Evolutionary conservation across 2,329 filamentous ascomycete species (phyloP), one percentile per base, ranked within the genome.

Genomic region (Colletotrichum sp.): DNA sequence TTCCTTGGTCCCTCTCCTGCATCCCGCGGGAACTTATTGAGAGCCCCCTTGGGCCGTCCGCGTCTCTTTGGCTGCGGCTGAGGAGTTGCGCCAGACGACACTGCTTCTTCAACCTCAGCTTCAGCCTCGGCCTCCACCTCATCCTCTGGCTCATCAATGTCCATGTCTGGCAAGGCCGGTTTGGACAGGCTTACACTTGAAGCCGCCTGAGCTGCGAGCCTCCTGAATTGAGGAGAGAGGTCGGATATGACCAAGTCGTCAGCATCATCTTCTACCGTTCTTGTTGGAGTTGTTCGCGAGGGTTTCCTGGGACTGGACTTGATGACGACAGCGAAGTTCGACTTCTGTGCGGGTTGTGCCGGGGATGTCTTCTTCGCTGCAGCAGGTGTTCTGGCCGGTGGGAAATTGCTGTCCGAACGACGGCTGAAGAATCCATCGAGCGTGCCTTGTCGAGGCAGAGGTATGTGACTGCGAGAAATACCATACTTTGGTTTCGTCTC

Each of bases 31-130:
- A 30, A 48, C 78, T 77, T 15, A 2, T 32, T 57, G 78, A 75
- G 5, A 78, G 71, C 75, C 84, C 89, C 89, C 68, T 88, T 88
- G 6, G 90, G 89, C 8, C 90, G 85, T 9, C 90, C 89, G 48
- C 85, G 83, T 71, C 85, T 84, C 34, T 70, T 72, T 72, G 76
- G 81, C 48, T 65, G 64, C 9, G 57, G 44, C n/a, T 60, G 67
- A 15, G 68, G 30, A 16, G 24, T 60, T 9, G 22, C n/a, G 13
- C 59, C 60, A 2, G 65, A 52, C 12, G 74, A 67, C 12, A 60
- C 32, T 8, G 60, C 44, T 32, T 71, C 72, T 32, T 71, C 72
- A 24, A 26, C 34, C 5, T 70, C 72, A n/a, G 8, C 28, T 7
- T 62, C 59, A 8, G 12, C 26, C 15, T 62, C 59, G 10, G 3